Evolutionary conservation across 352 stramenopile genomes (phyloP).

Genomic region (Globisporangium solare): DNA sequence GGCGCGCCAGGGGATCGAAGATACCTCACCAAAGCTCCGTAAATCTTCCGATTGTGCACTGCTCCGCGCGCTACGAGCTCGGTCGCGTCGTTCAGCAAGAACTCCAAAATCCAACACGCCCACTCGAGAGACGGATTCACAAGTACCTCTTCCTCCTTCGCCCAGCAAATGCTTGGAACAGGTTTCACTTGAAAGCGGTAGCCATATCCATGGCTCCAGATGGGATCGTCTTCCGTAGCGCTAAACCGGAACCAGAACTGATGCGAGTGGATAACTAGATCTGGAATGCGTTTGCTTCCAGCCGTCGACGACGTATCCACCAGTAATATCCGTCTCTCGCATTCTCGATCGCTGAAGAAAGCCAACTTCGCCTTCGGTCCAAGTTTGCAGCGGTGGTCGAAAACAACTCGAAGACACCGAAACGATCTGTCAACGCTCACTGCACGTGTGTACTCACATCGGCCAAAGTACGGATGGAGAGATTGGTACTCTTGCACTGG

Average conservation of each 20-base stretch:
- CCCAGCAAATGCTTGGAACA: constrained; percentile 75
- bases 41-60: constrained; percentile 81
- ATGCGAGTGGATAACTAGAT: constrained; percentile 67
- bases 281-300: constrained; percentile 34
- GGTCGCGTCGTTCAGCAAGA: constrained; percentile 71
- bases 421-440: constrained; percentile 46
- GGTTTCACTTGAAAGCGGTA: constrained; percentile 82
- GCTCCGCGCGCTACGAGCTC: constrained; percentile 58
- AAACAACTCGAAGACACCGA: constrained; percentile 70
- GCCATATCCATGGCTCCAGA: constrained; percentile 66
- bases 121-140: constrained; percentile 75
- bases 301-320: constrained; percentile 45
- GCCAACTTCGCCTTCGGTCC: constrained; percentile 62
- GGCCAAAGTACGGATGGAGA: constrained; percentile 81
- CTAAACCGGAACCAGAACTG: constrained; percentile 84
- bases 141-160: constrained; percentile 75
- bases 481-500: constrained; percentile 64
- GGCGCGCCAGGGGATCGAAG: constrained; percentile 70
- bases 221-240: constrained; percentile 54
- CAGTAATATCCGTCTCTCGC: constrained; percentile 42
- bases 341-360: constrained; percentile 72
- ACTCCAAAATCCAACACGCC: constrained; percentile 82
- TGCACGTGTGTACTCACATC: constrained; percentile 69
- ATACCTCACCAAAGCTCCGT: constrained; percentile 75
- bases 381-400: constrained; percentile 74